Conservation (phyloP, 2,329 filamentous ascomycete species). For the Botrytis sinoallii region DNA sequence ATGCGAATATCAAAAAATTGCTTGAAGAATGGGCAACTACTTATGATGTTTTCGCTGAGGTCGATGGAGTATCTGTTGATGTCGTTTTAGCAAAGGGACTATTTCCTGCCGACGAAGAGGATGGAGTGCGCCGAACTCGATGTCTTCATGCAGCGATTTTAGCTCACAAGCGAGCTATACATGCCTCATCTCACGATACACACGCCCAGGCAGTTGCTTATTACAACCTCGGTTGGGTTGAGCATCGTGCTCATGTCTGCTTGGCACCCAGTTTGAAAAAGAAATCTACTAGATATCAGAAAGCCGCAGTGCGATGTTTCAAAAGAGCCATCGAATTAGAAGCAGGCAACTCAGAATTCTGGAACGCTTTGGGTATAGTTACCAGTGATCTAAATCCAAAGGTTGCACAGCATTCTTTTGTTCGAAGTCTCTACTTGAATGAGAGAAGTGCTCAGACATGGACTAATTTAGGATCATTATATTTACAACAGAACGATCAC, state of each 20-base stretch:
- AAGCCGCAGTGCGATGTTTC: conserved; percentile 83
- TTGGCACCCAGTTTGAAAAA: conserved; percentile 52
- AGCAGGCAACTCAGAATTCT: conserved; percentile 90
- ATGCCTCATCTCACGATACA: conserved; percentile 66
- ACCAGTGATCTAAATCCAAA: conserved; percentile 82
- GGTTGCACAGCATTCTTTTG: conserved; percentile 89
- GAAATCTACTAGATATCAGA: conserved; percentile 66
- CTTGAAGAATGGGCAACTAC: conserved; percentile 52
- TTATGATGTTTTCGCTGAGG: conserved; percentile 62
- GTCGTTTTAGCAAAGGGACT: conserved; percentile 38
- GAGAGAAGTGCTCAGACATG: conserved; percentile 81
- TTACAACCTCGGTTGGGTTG: conserved; percentile 95
- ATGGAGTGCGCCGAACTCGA: conserved; percentile 48
- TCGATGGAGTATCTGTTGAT: conserved; percentile 60
- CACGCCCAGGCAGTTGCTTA: conserved; percentile 94
- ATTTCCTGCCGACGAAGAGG: conserved; percentile 35
- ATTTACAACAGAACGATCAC: conserved; percentile 77
- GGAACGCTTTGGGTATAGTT: conserved; percentile 91
- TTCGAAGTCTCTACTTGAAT: conserved; percentile 87
- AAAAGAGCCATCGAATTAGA: conserved; percentile 95
- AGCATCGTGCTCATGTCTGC: conserved; percentile 74
- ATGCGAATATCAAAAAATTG: conserved; percentile 54
- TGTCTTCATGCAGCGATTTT: conserved; percentile 72
- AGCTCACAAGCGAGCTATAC: conserved; percentile 81
- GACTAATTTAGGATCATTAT: conserved; percentile 87